Evolutionary conservation across 805 yeast genomes (phyloP).

Genomic region (Sugiyamaella marilandica): DNA sequence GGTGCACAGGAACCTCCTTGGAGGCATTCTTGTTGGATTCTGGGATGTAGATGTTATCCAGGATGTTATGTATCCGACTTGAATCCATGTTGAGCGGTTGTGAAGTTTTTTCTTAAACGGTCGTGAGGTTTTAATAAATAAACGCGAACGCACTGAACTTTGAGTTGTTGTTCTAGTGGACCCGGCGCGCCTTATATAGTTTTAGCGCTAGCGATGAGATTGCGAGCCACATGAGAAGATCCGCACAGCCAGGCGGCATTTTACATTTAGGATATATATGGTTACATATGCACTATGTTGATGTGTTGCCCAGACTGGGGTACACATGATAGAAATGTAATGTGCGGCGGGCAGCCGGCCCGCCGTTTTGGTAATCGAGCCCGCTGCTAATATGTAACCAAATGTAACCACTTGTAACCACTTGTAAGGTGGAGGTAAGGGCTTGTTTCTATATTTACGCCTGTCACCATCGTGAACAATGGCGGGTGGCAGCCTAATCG

Average conservation of each 20-base stretch:
- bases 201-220: not conserved
- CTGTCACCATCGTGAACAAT: not conserved
- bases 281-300: conserved; percentile 3
- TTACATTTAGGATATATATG: conserved; percentile 1
- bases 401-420: conserved; percentile 3
- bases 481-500: too few relatives aligned
- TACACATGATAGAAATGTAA: conserved; percentile 2
- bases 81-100: conserved; percentile 40
- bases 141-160: not conserved
- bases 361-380: conserved; percentile 1
- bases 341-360: not conserved
- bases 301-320: conserved; percentile 3
- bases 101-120: not conserved
- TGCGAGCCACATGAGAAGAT: not conserved
- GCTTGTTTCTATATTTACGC: not conserved
- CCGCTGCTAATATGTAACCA: not conserved
- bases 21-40: conserved; percentile 25
- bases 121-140: not conserved
- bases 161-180: not conserved
- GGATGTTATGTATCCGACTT: conserved; percentile 34
- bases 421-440: not conserved
- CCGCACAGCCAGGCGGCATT: not conserved
- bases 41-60: conserved; percentile 48
- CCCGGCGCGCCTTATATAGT: not conserved
- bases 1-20: conserved; percentile 43